Percentiles rank a stretch among this genome's conserved stretches.
phyloP scores from a whole-genome alignment of 306 rosid species.

The Quercus mongolica region DNA sequence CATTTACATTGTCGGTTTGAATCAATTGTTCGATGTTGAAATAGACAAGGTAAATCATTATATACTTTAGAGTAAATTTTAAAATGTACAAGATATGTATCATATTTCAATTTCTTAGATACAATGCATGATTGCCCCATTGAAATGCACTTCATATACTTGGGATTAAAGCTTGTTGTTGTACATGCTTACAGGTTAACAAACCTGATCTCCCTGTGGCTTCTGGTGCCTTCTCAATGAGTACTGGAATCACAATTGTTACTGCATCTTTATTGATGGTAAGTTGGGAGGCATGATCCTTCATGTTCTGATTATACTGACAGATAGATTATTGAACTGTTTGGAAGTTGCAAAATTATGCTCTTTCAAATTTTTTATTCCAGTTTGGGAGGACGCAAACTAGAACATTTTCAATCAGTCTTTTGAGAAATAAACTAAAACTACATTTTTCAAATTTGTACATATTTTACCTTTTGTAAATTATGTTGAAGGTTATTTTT shows the following conservation, averaged over 20 bases:
- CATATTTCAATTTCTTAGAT: background rate
- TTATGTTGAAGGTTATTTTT: background rate
- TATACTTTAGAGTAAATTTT: background rate
- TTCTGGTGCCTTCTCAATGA: conserved; percentile 23
- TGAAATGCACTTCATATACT: background rate
- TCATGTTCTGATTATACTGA: background rate
- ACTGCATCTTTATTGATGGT: conserved; percentile 13
- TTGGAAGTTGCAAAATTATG: no score
- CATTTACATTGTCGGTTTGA: conserved; percentile 25
- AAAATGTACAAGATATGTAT: background rate
- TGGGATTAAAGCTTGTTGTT: background rate
- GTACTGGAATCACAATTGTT: conserved; percentile 20
- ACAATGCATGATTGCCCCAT: background rate
- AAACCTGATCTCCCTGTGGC: conserved; percentile 23
- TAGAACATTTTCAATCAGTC: no score
- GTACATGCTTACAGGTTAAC: conserved; percentile 12
- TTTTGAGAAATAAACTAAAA: no score
- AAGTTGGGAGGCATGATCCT: background rate
- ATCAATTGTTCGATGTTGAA: conserved; percentile 22
- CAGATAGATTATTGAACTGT: background rate
- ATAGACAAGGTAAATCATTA: conserved; percentile 17
- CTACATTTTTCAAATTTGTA: no score
- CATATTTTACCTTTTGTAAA: background rate
- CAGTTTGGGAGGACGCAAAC: no score
- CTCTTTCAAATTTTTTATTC: no score